Conservation (phyloP, 83 land plant genomes). For the Picea abies region DNA sequence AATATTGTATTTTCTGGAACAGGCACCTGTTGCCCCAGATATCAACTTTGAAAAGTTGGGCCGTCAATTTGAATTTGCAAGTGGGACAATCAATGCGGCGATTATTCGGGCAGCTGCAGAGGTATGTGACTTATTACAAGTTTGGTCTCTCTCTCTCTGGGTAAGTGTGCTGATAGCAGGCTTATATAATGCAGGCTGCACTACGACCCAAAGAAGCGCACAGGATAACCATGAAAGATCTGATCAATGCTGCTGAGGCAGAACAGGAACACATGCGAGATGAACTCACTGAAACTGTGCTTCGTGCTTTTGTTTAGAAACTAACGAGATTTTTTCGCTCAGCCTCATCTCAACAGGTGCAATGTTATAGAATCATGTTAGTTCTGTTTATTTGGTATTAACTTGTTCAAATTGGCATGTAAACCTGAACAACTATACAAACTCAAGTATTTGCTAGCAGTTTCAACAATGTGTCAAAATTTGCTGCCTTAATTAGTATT, state of each 20-base stretch:
- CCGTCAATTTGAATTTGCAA: slow-evolving; percentile 35
- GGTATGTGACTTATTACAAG: slow-evolving; percentile 17
- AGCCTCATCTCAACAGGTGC: neutral
- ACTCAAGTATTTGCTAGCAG: neutral
- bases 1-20: neutral
- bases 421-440: neutral
- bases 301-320: slow-evolving; percentile 28
- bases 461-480: neutral
- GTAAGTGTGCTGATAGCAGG: slow-evolving; percentile 6
- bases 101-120: slow-evolving; percentile 34
- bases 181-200: slow-evolving; percentile 23
- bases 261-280: slow-evolving; percentile 29
- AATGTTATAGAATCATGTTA: neutral
- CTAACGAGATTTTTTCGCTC: neutral
- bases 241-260: slow-evolving; percentile 38
- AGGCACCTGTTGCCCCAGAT: slow-evolving; percentile 33
- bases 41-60: slow-evolving; percentile 40
- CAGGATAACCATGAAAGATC: slow-evolving; percentile 26
- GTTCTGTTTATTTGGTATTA: neutral
- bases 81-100: slow-evolving; percentile 39
- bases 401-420: neutral
- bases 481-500: neutral
- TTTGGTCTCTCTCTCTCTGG: slow-evolving; percentile 7
- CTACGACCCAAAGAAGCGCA: slow-evolving; percentile 27
- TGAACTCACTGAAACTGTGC: slow-evolving; percentile 31